These are phyloP conservation scores for Peronosclerospora sorghi DNA, from an alignment of 352 stramenopile genomes.

Conservation along the genomic window DNA sequence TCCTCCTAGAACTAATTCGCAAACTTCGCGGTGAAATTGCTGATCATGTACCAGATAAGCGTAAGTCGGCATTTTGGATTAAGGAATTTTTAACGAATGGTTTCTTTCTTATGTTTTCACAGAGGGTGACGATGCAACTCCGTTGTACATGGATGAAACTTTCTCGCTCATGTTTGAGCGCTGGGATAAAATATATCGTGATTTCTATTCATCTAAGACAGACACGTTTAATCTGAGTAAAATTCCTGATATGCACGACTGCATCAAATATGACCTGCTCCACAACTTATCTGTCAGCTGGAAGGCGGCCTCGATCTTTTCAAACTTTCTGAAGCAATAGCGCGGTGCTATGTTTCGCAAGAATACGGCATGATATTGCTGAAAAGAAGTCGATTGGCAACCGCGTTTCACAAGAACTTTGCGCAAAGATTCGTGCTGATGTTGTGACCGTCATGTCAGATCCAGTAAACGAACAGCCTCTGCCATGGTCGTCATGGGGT, in stretches of 20 bases:
- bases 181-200: slow-evolving; percentile 90
- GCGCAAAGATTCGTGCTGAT: slow-evolving; percentile 96
- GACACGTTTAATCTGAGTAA: slow-evolving; percentile 91
- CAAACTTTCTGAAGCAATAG: slow-evolving; percentile 89
- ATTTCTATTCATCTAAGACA: slow-evolving; percentile 89
- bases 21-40: slow-evolving; percentile 72
- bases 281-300: slow-evolving; percentile 92
- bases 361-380: slow-evolving; percentile 87
- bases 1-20: slow-evolving; percentile 67
- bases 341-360: slow-evolving; percentile 95
- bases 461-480: slow-evolving; percentile 28
- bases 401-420: slow-evolving; percentile 93
- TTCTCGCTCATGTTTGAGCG: slow-evolving; percentile 88
- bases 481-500: slow-evolving; percentile 14
- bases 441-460: slow-evolving; percentile 76
- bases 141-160: slow-evolving; percentile 95
- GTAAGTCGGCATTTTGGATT: slow-evolving; percentile 19
- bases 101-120: neutral
- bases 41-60: slow-evolving; percentile 52
- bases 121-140: slow-evolving; percentile 76
- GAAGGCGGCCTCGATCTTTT: slow-evolving; percentile 88
- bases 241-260: slow-evolving; percentile 97
- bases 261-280: slow-evolving; percentile 96
- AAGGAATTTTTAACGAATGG: neutral
- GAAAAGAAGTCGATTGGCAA: slow-evolving; percentile 94